Conservation (phyloP, 495 filamentous ascomycete species). For the Penicillium cinerascens region DNA sequence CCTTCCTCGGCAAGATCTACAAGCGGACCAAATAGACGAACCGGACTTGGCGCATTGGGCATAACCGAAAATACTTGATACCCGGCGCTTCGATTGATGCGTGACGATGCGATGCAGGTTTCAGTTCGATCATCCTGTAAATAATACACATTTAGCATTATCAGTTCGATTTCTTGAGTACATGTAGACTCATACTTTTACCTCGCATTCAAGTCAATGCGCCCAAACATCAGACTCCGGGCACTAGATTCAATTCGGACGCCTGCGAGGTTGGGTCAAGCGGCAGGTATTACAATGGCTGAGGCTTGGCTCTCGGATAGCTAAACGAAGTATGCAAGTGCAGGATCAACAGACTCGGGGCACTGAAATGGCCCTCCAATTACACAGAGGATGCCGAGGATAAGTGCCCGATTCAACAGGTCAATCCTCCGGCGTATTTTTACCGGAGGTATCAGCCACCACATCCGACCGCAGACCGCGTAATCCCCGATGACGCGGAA, state of each 20-base stretch:
- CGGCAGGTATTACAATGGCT: background rate
- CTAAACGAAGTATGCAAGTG: background rate
- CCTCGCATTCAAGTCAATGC: background rate
- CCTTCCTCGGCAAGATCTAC: slow-evolving; percentile 94
- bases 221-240: too few relatives aligned
- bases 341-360: too few relatives aligned
- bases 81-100: background rate
- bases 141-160: background rate
- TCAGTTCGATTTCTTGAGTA: too few relatives aligned
- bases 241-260: too few relatives aligned
- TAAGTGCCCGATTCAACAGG: background rate
- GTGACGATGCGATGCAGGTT: background rate
- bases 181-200: too few relatives aligned
- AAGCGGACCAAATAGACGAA: slow-evolving; percentile 79
- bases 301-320: background rate
- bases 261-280: too few relatives aligned
- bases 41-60: background rate
- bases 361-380: too few relatives aligned
- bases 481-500: background rate
- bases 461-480: background rate
- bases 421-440: background rate
- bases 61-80: background rate
- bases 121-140: background rate
- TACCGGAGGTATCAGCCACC: background rate
- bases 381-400: too few relatives aligned